Evolutionary conservation across 176 grass and related monocot genomes (phyloP).

Genomic region (Guadua angustifolia): DNA sequence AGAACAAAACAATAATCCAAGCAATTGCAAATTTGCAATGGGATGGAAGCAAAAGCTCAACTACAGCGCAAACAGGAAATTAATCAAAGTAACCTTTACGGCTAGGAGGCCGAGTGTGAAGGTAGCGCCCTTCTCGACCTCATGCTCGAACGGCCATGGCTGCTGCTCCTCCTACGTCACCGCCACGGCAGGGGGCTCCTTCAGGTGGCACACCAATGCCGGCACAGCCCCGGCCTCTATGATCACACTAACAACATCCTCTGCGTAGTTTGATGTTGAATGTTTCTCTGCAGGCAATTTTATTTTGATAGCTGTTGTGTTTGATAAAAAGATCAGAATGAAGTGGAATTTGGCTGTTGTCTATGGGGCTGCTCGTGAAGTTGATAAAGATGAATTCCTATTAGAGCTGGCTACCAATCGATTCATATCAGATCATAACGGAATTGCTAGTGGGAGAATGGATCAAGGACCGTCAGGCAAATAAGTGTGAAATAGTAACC

Average conservation of each 20-base stretch:
- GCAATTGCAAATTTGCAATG: slow-evolving; percentile 33
- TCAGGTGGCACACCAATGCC: slow-evolving; percentile 78
- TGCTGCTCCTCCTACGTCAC: slow-evolving; percentile 54
- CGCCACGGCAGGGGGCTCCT: slow-evolving; percentile 53
- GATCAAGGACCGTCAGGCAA: no score
- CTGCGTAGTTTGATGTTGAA: no score
- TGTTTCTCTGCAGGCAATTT: no score
- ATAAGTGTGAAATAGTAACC: no score
- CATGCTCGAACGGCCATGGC: slow-evolving; percentile 75
- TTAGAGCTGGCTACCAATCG: no score
- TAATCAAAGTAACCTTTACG: slow-evolving; percentile 68
- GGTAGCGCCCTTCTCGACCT: slow-evolving; percentile 95
- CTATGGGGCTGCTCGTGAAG: no score
- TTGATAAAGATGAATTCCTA: no score
- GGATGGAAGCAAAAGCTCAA: slow-evolving; percentile 28
- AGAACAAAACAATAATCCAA: slow-evolving; percentile 12
- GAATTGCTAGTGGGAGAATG: no score
- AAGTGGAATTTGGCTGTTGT: no score
- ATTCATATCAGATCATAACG: no score
- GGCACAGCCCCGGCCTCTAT: slow-evolving; percentile 90
- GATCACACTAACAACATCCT: slow-evolving; percentile 92
- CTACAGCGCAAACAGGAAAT: not conserved
- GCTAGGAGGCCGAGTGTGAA: slow-evolving; percentile 96
- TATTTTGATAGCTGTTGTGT: no score
- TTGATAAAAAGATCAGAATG: no score